Evolutionary conservation across 345 rosid species (phyloP).

Genomic region (Citrus maxima): DNA sequence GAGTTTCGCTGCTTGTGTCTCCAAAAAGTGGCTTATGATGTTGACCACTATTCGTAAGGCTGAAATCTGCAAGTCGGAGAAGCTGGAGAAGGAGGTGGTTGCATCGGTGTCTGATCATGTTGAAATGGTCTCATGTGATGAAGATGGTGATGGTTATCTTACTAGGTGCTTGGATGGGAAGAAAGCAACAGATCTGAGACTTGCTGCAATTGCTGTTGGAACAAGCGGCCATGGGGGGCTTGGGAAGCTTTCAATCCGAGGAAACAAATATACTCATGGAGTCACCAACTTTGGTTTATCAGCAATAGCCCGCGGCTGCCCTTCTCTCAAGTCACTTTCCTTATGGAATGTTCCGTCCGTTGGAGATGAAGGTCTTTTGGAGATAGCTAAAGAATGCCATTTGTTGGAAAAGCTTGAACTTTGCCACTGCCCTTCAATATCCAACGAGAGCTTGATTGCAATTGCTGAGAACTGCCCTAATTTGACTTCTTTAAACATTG

Average conservation of each 20-base stretch:
- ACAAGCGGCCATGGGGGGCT: slow-evolving; percentile 60
- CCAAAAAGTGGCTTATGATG: slow-evolving; percentile 64
- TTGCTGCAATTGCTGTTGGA: slow-evolving; percentile 71
- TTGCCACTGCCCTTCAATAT: slow-evolving; percentile 50
- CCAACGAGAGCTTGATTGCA: slow-evolving; percentile 59
- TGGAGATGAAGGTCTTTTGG: slow-evolving; percentile 52
- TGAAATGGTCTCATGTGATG: slow-evolving; percentile 37
- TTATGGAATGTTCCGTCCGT: slow-evolving; percentile 62
- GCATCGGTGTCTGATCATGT: slow-evolving; percentile 29
- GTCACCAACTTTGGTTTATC: slow-evolving; percentile 58
- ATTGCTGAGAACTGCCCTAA: slow-evolving; percentile 58
- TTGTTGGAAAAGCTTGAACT: slow-evolving; percentile 71
- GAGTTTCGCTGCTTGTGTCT: slow-evolving; percentile 58
- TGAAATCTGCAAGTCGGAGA: slow-evolving; percentile 34
- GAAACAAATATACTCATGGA: slow-evolving; percentile 44
- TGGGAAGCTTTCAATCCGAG: slow-evolving; percentile 63
- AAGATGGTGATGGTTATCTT: slow-evolving; percentile 49
- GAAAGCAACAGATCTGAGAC: slow-evolving; percentile 69
- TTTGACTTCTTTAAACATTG: slow-evolving; percentile 49
- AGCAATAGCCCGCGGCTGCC: slow-evolving; percentile 57
- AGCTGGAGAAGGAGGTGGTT: slow-evolving; percentile 12
- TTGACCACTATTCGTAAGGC: slow-evolving; percentile 49
- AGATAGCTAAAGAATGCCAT: slow-evolving; percentile 57
- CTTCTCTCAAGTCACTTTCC: slow-evolving; percentile 60
- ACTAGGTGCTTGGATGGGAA: slow-evolving; percentile 70